phyloP scores from a whole-genome alignment of 2,329 filamentous ascomycete species.

The Aureobasidium lini region DNA sequence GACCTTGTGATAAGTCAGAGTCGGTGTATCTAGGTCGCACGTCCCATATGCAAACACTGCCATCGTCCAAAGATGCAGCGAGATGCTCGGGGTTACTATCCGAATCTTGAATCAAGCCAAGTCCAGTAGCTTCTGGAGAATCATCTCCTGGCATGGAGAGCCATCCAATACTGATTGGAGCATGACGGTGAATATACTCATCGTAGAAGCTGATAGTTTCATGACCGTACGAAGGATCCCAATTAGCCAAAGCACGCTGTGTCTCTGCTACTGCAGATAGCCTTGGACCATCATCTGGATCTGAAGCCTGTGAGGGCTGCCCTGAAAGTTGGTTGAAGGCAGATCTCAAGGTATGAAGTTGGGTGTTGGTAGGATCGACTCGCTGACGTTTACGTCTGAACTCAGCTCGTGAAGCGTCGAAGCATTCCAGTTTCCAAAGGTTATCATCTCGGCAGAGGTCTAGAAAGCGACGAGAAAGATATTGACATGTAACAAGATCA shows the following conservation, averaged over 20 bases:
- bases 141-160: constrained; percentile 53
- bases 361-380: constrained; percentile 16
- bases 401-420: constrained; percentile 61
- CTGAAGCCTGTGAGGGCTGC: not conserved
- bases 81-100: constrained; percentile 51
- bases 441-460: constrained; percentile 63
- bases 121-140: constrained; percentile 61
- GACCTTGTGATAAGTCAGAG: constrained; percentile 41
- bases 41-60: constrained; percentile 83
- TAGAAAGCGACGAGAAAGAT: constrained; percentile 59
- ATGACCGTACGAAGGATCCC: constrained; percentile 68
- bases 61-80: constrained; percentile 75
- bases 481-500: constrained; percentile 62
- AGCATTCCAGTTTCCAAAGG: constrained; percentile 70
- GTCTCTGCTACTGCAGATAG: constrained; percentile 30
- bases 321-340: constrained; percentile 4
- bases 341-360: not conserved
- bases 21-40: constrained; percentile 16
- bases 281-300: not conserved
- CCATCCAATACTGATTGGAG: constrained; percentile 68
- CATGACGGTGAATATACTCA: constrained; percentile 79
- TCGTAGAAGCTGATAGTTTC: constrained; percentile 79
- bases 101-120: constrained; percentile 56
- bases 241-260: constrained; percentile 61
- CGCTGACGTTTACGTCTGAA: constrained; percentile 49